These are phyloP conservation scores for Helicocarpus griseus DNA, from an alignment of 2,329 filamentous ascomycete genomes.

Conservation along the genomic window DNA sequence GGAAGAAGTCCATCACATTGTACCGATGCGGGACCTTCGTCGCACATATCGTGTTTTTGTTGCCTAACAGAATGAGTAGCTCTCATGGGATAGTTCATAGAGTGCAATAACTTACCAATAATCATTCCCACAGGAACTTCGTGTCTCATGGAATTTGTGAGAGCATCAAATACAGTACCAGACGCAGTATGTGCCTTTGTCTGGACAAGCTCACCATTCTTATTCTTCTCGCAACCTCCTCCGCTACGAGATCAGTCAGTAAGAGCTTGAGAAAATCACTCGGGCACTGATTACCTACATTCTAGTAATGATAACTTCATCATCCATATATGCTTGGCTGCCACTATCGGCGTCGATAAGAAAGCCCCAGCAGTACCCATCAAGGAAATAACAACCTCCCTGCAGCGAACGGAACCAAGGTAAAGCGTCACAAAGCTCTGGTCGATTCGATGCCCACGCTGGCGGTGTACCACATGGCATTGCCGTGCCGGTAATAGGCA, in stretches of 20 bases:
- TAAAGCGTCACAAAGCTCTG: constrained; percentile 54
- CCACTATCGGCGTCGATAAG: constrained; percentile 49
- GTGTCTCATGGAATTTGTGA: constrained; percentile 39
- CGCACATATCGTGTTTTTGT: constrained; percentile 40
- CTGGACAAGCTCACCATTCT: constrained; percentile 38
- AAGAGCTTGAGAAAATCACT: not conserved
- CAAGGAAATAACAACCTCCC: constrained; percentile 46
- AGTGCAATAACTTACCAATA: constrained; percentile 35
- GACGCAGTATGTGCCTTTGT: constrained; percentile 37
- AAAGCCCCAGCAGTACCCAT: constrained; percentile 45
- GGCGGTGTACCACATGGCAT: constrained; percentile 29
- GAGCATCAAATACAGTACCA: constrained; percentile 26
- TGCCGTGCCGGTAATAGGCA: not conserved
- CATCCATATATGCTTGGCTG: constrained; percentile 48
- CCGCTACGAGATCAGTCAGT: constrained; percentile 33
- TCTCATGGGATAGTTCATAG: not conserved
- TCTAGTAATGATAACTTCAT: constrained; percentile 54
- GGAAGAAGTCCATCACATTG: constrained; percentile 59
- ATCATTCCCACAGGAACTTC: constrained; percentile 47
- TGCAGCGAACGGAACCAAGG: constrained; percentile 55
- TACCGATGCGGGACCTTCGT: constrained; percentile 49
- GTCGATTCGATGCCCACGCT: constrained; percentile 50
- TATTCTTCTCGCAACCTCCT: constrained; percentile 43
- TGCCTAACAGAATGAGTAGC: constrained; percentile 35
- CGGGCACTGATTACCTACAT: constrained; percentile 37